A percentile compares a stretch with the other conserved stretches of the same genome.
phyloP scores from a whole-genome alignment of 2,329 filamentous ascomycete genomes.

The Akanthomyces lecanii region DNA sequence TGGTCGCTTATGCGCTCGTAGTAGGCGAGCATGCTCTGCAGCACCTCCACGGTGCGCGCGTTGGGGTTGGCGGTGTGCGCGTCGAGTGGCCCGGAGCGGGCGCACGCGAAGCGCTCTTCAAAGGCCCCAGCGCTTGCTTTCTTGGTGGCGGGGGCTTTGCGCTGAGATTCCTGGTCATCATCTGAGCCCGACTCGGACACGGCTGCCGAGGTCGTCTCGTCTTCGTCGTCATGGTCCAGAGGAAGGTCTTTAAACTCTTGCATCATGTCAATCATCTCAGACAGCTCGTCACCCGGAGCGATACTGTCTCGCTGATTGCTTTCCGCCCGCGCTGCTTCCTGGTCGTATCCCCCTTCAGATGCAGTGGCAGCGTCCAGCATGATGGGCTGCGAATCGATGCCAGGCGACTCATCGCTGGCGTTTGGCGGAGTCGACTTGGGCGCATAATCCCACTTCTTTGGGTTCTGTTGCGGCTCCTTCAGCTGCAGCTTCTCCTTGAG shows the following conservation, averaged over 20 bases:
- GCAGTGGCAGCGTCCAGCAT: conserved; percentile 22
- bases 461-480: conserved; percentile 41
- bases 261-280: conserved; percentile 60
- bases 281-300: conserved; percentile 49
- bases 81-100: conserved; percentile 46
- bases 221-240: conserved; percentile 47
- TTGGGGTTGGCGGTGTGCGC: conserved; percentile 61
- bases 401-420: conserved; percentile 32
- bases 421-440: conserved; percentile 34
- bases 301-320: neutral
- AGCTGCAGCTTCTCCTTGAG: conserved; percentile 29
- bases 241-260: conserved; percentile 57
- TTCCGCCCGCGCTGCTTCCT: neutral
- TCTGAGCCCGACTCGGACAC: conserved; percentile 21
- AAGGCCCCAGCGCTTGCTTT: conserved; percentile 26
- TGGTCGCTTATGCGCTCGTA: conserved; percentile 71
- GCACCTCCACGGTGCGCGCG: conserved; percentile 65
- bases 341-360: neutral
- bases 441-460: conserved; percentile 36
- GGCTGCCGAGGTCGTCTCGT: conserved; percentile 26
- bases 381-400: conserved; percentile 26
- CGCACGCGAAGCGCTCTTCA: conserved; percentile 52
- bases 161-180: neutral
- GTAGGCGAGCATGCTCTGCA: conserved; percentile 75
- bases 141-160: neutral